Conservation (phyloP, 495 filamentous ascomycete genomes). For the Hypoxylon fragiforme region DNA sequence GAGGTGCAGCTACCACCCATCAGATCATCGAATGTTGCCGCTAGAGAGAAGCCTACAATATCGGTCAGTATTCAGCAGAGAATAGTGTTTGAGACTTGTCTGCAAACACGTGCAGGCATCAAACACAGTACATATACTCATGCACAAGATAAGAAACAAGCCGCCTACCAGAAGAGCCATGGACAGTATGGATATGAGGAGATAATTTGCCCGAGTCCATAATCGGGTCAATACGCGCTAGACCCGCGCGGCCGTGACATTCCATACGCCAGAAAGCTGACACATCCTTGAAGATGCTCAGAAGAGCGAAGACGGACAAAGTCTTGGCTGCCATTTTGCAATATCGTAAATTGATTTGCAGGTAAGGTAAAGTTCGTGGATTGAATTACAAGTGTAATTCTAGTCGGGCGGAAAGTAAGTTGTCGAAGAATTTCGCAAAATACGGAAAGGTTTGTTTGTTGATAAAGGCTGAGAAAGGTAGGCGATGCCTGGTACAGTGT, state of each 20-base stretch:
- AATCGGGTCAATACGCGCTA: constrained; percentile 74
- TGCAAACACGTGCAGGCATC: too few relatives aligned
- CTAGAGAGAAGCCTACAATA: constrained; percentile 51
- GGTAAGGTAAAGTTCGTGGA: background rate
- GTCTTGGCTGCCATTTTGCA: constrained; percentile 38
- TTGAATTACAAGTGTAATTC: too few relatives aligned
- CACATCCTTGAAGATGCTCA: constrained; percentile 39
- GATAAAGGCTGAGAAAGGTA: background rate
- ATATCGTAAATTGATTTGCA: background rate
- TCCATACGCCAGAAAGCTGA: constrained; percentile 88
- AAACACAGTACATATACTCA: too few relatives aligned
- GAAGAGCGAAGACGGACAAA: constrained; percentile 35
- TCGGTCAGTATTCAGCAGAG: constrained; percentile 4
- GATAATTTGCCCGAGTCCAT: constrained; percentile 59
- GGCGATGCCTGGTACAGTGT: too few relatives aligned
- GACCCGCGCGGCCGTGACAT: constrained; percentile 67
- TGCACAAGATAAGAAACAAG: too few relatives aligned
- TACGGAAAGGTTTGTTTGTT: background rate
- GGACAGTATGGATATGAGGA: constrained; percentile 73
- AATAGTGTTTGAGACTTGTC: too few relatives aligned
- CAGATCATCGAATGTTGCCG: constrained; percentile 54
- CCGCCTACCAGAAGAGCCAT: constrained; percentile 67
- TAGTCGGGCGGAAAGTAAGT: background rate
- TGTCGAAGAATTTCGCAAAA: constrained; percentile 3
- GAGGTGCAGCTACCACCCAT: constrained; percentile 61